Conservation (phyloP, 148 eudicot species). For the Cornus kousa region DNA sequence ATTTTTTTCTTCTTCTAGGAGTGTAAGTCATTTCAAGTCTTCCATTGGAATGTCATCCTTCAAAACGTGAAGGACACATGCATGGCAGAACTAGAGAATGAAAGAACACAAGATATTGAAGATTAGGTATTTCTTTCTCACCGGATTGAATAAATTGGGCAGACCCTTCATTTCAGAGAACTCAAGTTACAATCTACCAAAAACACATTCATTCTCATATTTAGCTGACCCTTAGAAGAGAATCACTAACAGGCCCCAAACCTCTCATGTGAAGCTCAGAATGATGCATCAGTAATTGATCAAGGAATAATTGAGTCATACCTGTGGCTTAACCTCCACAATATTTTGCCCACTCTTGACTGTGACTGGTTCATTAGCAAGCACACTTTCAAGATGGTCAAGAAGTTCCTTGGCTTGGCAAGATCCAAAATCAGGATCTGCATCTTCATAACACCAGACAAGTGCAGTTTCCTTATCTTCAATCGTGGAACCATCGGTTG, state of each 20-base stretch:
- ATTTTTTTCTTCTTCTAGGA: background rate
- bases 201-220: no score
- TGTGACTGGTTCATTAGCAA: slow-evolving; percentile 40
- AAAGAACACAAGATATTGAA: background rate
- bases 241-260: no score
- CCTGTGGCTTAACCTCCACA: slow-evolving; percentile 50
- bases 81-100: no score
- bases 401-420: slow-evolving; percentile 45
- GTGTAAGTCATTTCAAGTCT: background rate
- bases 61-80: background rate
- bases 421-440: slow-evolving; percentile 42
- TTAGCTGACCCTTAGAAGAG: no score
- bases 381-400: slow-evolving; percentile 46
- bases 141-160: background rate
- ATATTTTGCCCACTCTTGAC: slow-evolving; percentile 39
- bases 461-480: slow-evolving; percentile 41
- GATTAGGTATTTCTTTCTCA: background rate
- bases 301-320: background rate
- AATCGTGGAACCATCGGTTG: slow-evolving; percentile 43
- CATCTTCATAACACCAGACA: slow-evolving; percentile 39
- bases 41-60: background rate
- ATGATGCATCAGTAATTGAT: background rate
- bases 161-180: background rate
- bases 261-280: background rate
- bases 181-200: no score